Evolutionary conservation across 352 stramenopile species (phyloP), one percentile per base, ranked within the genome.

Genomic region (Globisporangium okanoganense): DNA sequence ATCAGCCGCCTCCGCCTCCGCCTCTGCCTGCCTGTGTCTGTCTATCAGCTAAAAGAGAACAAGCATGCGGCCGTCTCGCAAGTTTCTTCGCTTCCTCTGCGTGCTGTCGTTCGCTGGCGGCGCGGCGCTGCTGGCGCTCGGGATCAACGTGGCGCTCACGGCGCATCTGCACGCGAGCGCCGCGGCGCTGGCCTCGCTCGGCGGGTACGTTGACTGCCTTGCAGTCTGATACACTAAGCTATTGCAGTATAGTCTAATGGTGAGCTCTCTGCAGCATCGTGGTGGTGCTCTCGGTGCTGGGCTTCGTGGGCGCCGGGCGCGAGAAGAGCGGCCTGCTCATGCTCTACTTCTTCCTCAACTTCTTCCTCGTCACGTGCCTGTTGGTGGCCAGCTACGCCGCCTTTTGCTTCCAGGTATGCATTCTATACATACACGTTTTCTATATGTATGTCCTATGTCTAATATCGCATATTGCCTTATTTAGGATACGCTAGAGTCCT

Each of bases 271-370:
- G 59, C 47, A 72, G 57, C 36, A 58, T 75, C 25, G 69, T 82
- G 12, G 63, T 86, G 50, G 48, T 88, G 48, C 72, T 91, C 27
- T 85, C 81, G 5, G 24, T 72, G 25, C 57, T 91, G 25, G 83
- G 83, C 3, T 90, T 91, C 41, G 64, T 86, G 0, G 83, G 81
- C 67, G 79, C 81, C 2, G 75, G 73, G 2, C 71, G 72, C 14
- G 81, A 88, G 65, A 93, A 90, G 65, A 89, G 78, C 48, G 68
- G 62, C 24, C 49, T 87, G 60, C 67, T 93, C 38, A 75, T 91
- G 72, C 48, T 82, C 58, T 93, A 78, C 67, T 93, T 93, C 72
- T 91, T 87, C 68, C 55, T 78, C 52, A 80, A 90, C 67, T 88
- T 93, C 38, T 45, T 85, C 51, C 70, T 93, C 29, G 62, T 82